Conservation (phyloP, 1,284 basidiomycete genomes). For the Retiboletus flavoniger region DNA sequence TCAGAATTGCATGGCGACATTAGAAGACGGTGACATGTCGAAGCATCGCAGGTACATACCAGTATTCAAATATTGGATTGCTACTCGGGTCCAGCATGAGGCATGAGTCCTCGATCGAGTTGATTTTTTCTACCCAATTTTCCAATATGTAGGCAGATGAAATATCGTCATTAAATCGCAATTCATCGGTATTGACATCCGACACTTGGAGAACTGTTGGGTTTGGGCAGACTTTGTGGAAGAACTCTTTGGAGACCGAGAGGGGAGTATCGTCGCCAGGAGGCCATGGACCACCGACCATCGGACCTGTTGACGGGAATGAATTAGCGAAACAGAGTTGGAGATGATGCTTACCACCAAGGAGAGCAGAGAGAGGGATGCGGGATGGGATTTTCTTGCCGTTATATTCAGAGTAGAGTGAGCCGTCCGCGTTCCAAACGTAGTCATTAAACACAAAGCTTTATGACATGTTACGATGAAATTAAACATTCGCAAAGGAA, state of each 20-base stretch:
- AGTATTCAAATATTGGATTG: constrained; percentile 33
- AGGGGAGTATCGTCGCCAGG: constrained; percentile 34
- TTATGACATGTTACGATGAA: not conserved
- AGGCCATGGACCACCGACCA: constrained; percentile 40
- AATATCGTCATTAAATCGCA: constrained; percentile 26
- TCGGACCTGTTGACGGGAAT: constrained; percentile 33
- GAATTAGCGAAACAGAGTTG: not conserved
- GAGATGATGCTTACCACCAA: constrained; percentile 24
- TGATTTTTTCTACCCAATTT: constrained; percentile 37
- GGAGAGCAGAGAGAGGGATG: constrained; percentile 37
- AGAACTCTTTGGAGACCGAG: constrained; percentile 38
- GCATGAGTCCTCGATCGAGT: constrained; percentile 36
- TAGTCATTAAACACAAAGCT: constrained; percentile 44
- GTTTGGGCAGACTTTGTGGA: constrained; percentile 39
- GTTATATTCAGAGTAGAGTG: constrained; percentile 33
- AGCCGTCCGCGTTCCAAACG: constrained; percentile 33
- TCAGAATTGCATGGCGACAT: not conserved
- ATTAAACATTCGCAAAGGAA: constrained; percentile 4
- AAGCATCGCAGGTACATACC: constrained; percentile 20
- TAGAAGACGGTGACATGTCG: not conserved
- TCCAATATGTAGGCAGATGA: constrained; percentile 30
- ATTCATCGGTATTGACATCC: constrained; percentile 29
- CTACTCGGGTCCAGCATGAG: constrained; percentile 31
- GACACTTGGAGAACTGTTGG: constrained; percentile 31
- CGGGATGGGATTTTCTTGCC: constrained; percentile 37